Percentiles rank a stretch among this genome's conserved stretches.
These are phyloP conservation scores for Collybia sordida DNA, from an alignment of 768 basidiomycete species.

Conservation along the genomic window DNA sequence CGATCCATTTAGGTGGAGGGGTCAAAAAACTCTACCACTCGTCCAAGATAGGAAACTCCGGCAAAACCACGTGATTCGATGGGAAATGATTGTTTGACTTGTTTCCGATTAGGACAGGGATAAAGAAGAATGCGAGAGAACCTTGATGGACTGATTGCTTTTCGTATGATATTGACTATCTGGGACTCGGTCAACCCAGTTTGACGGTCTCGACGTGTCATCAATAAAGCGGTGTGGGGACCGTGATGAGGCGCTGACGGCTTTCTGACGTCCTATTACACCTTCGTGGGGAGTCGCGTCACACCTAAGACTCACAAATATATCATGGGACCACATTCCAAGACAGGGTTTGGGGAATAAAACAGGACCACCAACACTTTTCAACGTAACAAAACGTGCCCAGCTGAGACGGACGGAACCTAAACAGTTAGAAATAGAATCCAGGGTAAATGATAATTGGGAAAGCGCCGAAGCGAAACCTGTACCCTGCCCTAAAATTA, in stretches of 20 bases:
- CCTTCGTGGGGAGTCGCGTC: slow-evolving; percentile 4
- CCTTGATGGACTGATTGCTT: slow-evolving; percentile 1
- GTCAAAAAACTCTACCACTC: slow-evolving; percentile 13
- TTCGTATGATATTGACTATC: no score
- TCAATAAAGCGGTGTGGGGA: background rate
- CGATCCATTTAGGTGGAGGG: slow-evolving; percentile 28
- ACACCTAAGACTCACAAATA: slow-evolving; percentile 2
- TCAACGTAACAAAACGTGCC: slow-evolving; percentile 1
- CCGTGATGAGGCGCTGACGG: slow-evolving; percentile 2
- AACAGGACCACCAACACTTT: background rate
- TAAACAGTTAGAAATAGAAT: no score
- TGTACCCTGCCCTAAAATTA: no score
- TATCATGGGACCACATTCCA: slow-evolving; percentile 13
- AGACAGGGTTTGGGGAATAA: slow-evolving; percentile 8
- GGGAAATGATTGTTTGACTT: slow-evolving; percentile 1
- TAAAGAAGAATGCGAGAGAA: no score
- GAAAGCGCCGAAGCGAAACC: no score
- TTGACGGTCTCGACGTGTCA: background rate
- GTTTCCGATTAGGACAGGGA: no score
- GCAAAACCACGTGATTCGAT: slow-evolving; percentile 18
- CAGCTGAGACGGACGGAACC: no score
- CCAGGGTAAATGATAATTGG: no score
- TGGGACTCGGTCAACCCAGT: no score
- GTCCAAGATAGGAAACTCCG: slow-evolving; percentile 20
- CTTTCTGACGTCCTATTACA: slow-evolving; percentile 9